phyloP scores from a whole-genome alignment of 177 flowering plant species.

The Vitis hybrid region DNA sequence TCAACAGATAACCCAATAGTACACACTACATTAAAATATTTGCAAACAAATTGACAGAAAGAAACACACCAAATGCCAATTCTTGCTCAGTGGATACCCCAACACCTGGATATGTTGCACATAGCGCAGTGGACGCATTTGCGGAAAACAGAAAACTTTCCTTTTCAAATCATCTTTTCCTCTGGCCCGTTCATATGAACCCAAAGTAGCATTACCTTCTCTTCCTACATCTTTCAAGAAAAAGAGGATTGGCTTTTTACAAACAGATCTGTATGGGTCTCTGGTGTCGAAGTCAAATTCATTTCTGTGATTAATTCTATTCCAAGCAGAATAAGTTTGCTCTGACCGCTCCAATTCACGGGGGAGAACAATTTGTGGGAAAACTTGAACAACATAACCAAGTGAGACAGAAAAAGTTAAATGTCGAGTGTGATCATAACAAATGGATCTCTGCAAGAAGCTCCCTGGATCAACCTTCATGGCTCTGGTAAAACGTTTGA shows the following conservation, averaged over 20 bases:
- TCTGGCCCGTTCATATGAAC: constrained; percentile 38
- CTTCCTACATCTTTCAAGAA: constrained; percentile 47
- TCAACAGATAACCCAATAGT: neutral
- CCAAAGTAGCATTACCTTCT: constrained; percentile 41
- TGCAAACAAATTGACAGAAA: neutral
- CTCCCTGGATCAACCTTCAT: constrained; percentile 48
- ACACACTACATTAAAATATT: neutral
- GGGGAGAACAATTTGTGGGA: constrained; percentile 53
- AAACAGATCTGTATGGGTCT: constrained; percentile 43
- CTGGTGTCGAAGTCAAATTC: constrained; percentile 64
- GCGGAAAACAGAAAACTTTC: constrained; percentile 60
- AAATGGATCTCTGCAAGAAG: constrained; percentile 61
- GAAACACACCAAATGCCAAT: constrained; percentile 59
- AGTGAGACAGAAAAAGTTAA: constrained; percentile 53
- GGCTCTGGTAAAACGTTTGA: constrained; percentile 51
- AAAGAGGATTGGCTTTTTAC: constrained; percentile 58
- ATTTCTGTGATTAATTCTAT: constrained; percentile 32
- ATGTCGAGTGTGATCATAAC: constrained; percentile 41
- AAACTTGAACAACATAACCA: constrained; percentile 69
- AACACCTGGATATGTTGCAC: constrained; percentile 45
- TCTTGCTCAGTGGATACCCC: constrained; percentile 43
- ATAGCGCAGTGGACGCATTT: constrained; percentile 33
- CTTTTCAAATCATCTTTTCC: constrained; percentile 49
- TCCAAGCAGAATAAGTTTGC: constrained; percentile 65
- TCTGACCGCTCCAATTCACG: constrained; percentile 60